phyloP scores from a whole-genome alignment of 192 early-diverging fungal genomes.

The Rhizophagus sp. region DNA sequence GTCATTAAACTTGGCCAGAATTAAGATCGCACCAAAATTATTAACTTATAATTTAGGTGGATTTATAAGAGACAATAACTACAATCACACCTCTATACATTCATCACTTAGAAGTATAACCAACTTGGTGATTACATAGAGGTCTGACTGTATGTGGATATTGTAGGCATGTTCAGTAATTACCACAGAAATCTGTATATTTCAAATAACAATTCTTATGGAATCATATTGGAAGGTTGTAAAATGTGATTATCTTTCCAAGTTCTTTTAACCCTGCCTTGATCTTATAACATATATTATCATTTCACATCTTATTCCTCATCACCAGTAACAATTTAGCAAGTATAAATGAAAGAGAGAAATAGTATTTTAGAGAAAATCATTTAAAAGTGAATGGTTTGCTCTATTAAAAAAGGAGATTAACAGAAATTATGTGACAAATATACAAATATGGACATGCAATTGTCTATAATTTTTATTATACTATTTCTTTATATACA shows the following conservation, averaged over 20 bases:
- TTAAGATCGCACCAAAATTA: too few relatives aligned
- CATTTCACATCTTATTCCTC: not conserved
- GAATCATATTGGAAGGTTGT: not conserved
- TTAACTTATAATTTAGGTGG: too few relatives aligned
- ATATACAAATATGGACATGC: not conserved
- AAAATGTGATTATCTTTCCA: not conserved
- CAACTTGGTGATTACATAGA: too few relatives aligned
- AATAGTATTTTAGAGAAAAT: not conserved
- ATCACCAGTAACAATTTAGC: not conserved
- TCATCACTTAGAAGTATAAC: too few relatives aligned
- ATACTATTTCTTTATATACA: not conserved
- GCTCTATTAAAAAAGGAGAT: not conserved
- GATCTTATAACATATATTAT: not conserved
- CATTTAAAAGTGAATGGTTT: conserved; percentile 14
- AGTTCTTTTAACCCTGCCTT: not conserved
- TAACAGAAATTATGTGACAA: not conserved
- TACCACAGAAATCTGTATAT: not conserved
- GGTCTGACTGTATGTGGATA: not conserved
- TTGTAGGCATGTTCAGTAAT: not conserved
- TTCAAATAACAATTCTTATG: not conserved
- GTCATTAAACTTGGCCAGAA: too few relatives aligned
- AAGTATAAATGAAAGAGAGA: not conserved
- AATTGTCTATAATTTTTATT: not conserved
- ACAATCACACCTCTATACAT: too few relatives aligned
- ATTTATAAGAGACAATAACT: too few relatives aligned